These are phyloP conservation scores for Cercospora canescens DNA, from an alignment of 2,329 filamentous ascomycete species.

Conservation along the genomic window DNA sequence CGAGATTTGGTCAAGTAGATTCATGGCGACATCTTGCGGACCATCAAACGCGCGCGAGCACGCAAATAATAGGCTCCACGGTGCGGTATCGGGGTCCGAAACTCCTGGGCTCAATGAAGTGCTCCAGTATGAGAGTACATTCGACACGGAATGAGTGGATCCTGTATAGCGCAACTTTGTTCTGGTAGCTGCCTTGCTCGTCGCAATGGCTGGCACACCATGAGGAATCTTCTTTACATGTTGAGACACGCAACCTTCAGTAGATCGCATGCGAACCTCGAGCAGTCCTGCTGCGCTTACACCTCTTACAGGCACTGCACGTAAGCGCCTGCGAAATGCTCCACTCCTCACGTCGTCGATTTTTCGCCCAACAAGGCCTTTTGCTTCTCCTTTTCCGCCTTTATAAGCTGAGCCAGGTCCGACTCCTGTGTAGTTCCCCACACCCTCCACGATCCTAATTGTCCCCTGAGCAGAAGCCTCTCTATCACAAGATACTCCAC, in stretches of 20 bases:
- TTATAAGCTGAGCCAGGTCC: conserved; percentile 40
- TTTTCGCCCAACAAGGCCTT: conserved; percentile 11
- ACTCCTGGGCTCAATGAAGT: no score
- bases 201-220: background rate
- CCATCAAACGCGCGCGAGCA: no score
- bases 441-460: conserved; percentile 49
- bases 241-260: background rate
- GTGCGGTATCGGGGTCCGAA: no score
- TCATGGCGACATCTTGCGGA: no score
- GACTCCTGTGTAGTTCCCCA: conserved; percentile 52
- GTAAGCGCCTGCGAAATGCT: background rate
- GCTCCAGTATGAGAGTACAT: no score
- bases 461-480: conserved; percentile 41
- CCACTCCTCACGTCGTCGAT: background rate
- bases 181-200: background rate
- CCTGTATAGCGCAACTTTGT: no score
- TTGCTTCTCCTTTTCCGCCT: conserved; percentile 17
- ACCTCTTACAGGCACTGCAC: no score
- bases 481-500: conserved; percentile 55
- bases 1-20: no score
- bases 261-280: background rate
- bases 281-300: background rate
- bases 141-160: no score
- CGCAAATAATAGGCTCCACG: no score
- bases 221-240: background rate